Evolutionary conservation across 2,329 filamentous ascomycete species (phyloP).

Genomic region (Hawksworthiomyces lignivorus): DNA sequence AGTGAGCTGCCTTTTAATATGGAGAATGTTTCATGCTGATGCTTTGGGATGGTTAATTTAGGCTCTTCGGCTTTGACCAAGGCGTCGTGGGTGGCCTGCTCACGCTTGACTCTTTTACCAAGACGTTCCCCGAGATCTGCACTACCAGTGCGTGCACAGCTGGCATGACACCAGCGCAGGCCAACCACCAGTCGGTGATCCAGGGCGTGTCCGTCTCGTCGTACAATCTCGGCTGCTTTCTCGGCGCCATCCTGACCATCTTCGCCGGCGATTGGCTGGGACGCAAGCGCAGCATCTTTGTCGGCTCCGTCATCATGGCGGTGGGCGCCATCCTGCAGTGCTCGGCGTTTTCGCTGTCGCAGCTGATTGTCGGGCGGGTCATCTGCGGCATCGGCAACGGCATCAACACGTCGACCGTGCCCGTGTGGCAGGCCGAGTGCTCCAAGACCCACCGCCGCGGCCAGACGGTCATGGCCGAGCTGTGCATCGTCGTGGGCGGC

Average conservation of each 20-base stretch:
- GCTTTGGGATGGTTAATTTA: too few species aligned
- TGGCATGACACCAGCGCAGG: background rate
- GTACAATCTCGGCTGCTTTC: constrained; percentile 22
- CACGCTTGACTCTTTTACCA: background rate
- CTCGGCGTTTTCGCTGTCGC: background rate
- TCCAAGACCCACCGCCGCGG: constrained; percentile 35
- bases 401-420: constrained; percentile 1
- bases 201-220: constrained; percentile 14
- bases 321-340: constrained; percentile 2
- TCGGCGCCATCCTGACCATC: constrained; percentile 18
- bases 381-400: constrained; percentile 4
- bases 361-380: constrained; percentile 5
- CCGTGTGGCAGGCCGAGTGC: constrained; percentile 25
- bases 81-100: background rate
- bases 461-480: constrained; percentile 36
- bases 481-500: constrained; percentile 22
- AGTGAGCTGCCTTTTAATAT: too few species aligned
- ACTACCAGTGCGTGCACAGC: background rate
- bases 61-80: constrained; percentile 1
- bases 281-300: background rate
- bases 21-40: too few species aligned
- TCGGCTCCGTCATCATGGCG: background rate
- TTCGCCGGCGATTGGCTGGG: constrained; percentile 1
- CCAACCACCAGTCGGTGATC: background rate
- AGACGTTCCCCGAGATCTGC: background rate